A percentile compares a stretch with the other conserved stretches of the same genome.
Conservation (phyloP, 2,329 filamentous ascomycete genomes). For the Gyromitra esculenta region DNA sequence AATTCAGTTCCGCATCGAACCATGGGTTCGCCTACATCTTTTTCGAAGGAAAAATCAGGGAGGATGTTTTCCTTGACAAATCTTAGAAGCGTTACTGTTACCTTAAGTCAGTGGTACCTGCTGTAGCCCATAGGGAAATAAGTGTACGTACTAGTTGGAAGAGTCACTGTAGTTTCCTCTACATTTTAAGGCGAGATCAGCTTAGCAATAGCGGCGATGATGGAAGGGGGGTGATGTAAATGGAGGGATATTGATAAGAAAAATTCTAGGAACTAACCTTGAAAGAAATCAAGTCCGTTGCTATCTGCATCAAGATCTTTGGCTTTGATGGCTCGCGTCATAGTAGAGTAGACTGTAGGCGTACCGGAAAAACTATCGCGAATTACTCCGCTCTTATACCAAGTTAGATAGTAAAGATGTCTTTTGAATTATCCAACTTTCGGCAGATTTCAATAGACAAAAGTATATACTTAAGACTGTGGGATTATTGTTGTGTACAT, state of each 20-base stretch:
- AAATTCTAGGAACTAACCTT: background rate
- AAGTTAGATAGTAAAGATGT: background rate
- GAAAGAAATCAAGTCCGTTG: background rate
- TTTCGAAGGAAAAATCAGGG: background rate
- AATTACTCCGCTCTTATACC: too few species aligned
- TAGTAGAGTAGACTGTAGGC: background rate
- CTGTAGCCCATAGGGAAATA: background rate
- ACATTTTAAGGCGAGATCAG: background rate
- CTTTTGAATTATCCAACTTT: background rate
- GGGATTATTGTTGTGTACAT: too few species aligned
- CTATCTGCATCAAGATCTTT: background rate
- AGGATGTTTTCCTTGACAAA: conserved; percentile 10
- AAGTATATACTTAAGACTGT: background rate
- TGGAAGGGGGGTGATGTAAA: background rate
- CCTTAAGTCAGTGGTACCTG: background rate
- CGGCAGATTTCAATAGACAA: background rate
- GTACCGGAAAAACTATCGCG: background rate
- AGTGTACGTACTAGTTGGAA: conserved; percentile 4
- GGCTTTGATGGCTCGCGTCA: background rate
- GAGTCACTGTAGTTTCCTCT: background rate
- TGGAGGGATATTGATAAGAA: background rate
- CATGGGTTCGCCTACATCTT: conserved; percentile 8
- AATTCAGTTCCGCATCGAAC: conserved; percentile 22
- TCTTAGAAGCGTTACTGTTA: conserved; percentile 14
- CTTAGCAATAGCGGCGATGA: background rate